These are phyloP conservation scores for Leishmania braziliensis DNA, from an alignment of 208 protist species.

Conservation along the genomic window DNA sequence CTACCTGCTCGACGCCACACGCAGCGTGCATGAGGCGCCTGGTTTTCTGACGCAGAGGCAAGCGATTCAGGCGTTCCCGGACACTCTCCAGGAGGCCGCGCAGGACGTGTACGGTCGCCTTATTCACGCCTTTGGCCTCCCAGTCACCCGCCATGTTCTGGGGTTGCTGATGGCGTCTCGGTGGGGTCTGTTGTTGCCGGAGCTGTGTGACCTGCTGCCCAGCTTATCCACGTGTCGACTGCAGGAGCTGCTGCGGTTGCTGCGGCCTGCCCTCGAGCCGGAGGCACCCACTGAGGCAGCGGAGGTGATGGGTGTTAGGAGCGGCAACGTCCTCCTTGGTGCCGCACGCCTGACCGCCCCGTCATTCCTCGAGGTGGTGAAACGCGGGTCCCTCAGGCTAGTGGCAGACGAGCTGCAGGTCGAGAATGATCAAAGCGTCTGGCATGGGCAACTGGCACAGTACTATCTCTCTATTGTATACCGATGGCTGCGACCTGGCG, in stretches of 20 bases:
- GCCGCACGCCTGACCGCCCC: conserved; percentile 45
- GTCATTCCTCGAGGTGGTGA: conserved; percentile 44
- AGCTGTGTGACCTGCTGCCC: conserved; percentile 61
- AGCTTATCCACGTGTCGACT: conserved; percentile 47
- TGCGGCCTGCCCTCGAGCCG: conserved; percentile 57
- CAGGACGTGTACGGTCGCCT: conserved; percentile 51
- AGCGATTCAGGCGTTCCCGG: conserved; percentile 54
- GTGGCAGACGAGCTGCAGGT: conserved; percentile 28
- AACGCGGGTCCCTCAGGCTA: conserved; percentile 18
- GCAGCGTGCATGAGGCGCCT: conserved; percentile 53
- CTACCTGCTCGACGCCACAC: conserved; percentile 66
- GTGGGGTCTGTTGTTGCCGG: conserved; percentile 65
- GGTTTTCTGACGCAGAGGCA: conserved; percentile 47
- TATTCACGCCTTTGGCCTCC: conserved; percentile 39
- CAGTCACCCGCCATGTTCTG: conserved; percentile 48
- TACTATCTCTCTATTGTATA: conserved; percentile 58
- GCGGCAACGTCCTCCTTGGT: conserved; percentile 46
- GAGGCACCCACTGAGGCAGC: conserved; percentile 12
- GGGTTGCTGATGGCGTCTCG: conserved; percentile 57
- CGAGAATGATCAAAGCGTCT: conserved; percentile 54
- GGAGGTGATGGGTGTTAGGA: conserved; percentile 23
- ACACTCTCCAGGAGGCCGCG: conserved; percentile 54
- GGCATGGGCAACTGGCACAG: conserved; percentile 55
- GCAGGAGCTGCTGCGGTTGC: conserved; percentile 72
- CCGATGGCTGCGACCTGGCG: conserved; percentile 8